Base-by-base conservation (phyloP, 2,329 filamentous ascomycete species). In the Cytospora piceae region DNA sequence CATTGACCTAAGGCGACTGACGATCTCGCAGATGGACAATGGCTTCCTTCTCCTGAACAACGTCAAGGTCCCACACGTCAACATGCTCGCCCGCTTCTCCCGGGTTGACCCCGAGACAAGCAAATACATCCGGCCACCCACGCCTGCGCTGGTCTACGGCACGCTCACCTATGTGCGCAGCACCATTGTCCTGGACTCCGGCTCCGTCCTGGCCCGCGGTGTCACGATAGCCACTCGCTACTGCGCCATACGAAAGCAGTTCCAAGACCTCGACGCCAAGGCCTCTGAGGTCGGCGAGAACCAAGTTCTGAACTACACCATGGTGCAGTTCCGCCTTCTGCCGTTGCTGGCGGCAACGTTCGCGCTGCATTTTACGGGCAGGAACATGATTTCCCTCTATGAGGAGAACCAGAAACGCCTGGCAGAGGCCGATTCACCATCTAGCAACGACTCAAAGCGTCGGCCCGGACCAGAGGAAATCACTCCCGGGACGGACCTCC, bases 221-320 rank as follows among this genome's bases (percentile, higher is more conserved):
- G 90, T 93, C 2, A 93, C 90, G 20, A 93, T 93, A 68, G 90
- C 90, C 4, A 90, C 87, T 2, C 85, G 90, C 63, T 93, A 93
- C 77, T 87, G 86, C 66, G 85, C 90, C 3, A 87, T 93, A 5
- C 84, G 90, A 58, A 83, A 89, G n/a, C 90, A 93, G 73, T 93
- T 93, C 80, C 88, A 91, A 74, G 90, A 93, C 71, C 85, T 86
- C 6, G 90, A 93, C 7, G 81, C 83, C 32, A 80, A 83, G 46
- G 80, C 79, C 49, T 80, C 83, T 68, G 75, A 79, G 29, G 56
- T 61, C 17, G 86, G 85, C 6, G 91, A 93, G 79, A 92, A 88
- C 74, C 88, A 90, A 71, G 91, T 93, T 1, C 80, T 93, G 32
- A 90, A 93, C 80, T 93, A 93, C 77, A 91, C 90, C 68, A 93